A percentile compares a stretch with the other conserved stretches of the same genome.
Conservation (phyloP, 129 eudicot species). For the Sambucus nigra region DNA sequence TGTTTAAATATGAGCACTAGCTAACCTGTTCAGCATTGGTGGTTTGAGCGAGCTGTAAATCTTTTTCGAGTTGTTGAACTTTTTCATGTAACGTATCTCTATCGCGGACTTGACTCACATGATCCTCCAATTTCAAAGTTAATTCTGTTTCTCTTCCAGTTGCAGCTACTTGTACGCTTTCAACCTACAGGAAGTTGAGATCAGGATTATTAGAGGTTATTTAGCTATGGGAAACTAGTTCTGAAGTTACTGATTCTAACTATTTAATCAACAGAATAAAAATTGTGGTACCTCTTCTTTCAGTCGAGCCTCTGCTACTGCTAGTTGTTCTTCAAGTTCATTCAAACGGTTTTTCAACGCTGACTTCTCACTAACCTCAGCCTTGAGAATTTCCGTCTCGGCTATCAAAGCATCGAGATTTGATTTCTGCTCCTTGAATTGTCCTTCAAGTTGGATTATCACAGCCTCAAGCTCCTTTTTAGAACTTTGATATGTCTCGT, state of each 20-base stretch:
- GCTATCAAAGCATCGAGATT: slow-evolving; percentile 40
- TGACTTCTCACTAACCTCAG: slow-evolving; percentile 36
- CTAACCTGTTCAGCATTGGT: background rate
- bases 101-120: background rate
- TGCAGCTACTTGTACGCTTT: slow-evolving; percentile 1
- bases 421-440: slow-evolving; percentile 53
- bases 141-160: background rate
- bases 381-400: slow-evolving; percentile 46
- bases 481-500: slow-evolving; percentile 43
- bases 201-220: background rate
- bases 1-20: background rate
- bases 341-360: slow-evolving; percentile 35
- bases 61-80: background rate
- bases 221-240: too few relatives aligned
- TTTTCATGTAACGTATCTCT: background rate
- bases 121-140: background rate
- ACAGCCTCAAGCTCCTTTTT: slow-evolving; percentile 51
- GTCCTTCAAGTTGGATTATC: slow-evolving; percentile 56
- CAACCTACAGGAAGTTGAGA: background rate
- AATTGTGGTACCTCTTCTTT: slow-evolving; percentile 31
- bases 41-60: background rate
- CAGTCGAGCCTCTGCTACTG: slow-evolving; percentile 40
- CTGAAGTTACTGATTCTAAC: background rate
- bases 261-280: background rate
- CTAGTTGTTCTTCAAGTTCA: slow-evolving; percentile 56